Base-by-base conservation (phyloP, 2,329 filamentous ascomycete species). In the Verticillium nonalfalfae region DNA sequence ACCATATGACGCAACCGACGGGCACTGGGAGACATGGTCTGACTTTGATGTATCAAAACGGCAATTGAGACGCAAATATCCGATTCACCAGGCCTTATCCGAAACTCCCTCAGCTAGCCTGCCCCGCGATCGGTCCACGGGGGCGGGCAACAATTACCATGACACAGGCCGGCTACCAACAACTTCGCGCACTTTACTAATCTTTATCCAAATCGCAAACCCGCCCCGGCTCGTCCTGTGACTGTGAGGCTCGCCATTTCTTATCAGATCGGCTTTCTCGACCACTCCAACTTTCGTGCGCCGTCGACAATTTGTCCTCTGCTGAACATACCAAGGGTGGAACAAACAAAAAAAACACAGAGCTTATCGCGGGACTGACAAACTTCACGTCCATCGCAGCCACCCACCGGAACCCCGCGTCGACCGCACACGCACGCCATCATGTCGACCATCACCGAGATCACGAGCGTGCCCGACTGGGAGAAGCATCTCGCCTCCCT, bases 401-500 rank as follows among this genome's bases (percentile, higher is more conserved):
- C 14, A 58, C 34, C 45, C 45, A 50, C 45, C n/a, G n/a, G 45
- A 10, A 50, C 36, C 34, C 56, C 34, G 33, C 55, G 55, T 14
- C 50, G 39, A 50, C 45, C 55, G 11, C 14, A 18, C 15, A 31
- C 56, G 52, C 10, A 40, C 11, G 61, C 36, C 67, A 78, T 67
- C 65, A 93, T 93, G 90, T 91, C 90, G 66, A 86, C 85, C 62
- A 85, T 97, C 71, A 85, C 83, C 66, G 90, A 96, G 71, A 89
- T 97, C 76, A 84, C 86, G 68, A 87, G 84, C 68, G 86, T 92
- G 70, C 78, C 83, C 67, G 86, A 87, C 69, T 97, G 95, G 87
- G 81, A 87, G 67, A 78, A 85, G 66, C 83, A 90, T 71, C 79
- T 91, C 65, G 80, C 82, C 65, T 81, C 85, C 52, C 81, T 93